phyloP scores from a whole-genome alignment of 1,139 yeast genomes.

The Saccharomyces hybrid region DNA sequence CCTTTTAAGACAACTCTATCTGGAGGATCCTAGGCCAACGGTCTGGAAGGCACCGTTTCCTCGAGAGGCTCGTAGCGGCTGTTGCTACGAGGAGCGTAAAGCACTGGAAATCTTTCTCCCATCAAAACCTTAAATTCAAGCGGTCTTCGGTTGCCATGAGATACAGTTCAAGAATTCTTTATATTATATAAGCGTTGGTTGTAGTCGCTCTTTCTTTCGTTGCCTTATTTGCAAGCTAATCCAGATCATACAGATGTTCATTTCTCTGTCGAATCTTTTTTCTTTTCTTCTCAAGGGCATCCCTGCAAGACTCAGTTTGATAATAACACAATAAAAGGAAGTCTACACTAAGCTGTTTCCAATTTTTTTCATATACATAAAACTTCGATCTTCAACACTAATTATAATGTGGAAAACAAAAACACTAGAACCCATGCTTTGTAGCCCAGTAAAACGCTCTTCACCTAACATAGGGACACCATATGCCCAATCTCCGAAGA shows the following conservation, averaged over 20 bases:
- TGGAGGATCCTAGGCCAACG: neutral
- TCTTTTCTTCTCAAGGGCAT: neutral
- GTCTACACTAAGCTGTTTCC: neutral
- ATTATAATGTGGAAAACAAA: neutral
- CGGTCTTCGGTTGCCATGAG: neutral
- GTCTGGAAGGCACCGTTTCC: neutral
- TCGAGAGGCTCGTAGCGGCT: neutral
- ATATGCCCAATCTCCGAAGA: neutral
- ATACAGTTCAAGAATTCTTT: neutral
- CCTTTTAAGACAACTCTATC: neutral
- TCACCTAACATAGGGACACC: neutral
- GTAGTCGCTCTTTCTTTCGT: neutral
- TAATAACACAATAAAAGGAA: neutral
- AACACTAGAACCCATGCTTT: neutral
- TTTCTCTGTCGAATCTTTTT: neutral
- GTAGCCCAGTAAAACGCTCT: neutral
- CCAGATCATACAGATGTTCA: neutral
- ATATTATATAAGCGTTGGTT: neutral
- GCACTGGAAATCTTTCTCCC: neutral
- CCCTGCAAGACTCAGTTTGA: neutral
- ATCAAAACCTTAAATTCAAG: neutral
- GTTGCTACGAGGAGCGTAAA: neutral
- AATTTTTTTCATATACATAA: neutral
- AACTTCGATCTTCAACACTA: neutral
- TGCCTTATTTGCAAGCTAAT: too few relatives aligned